These are phyloP conservation scores for Saccharomycopsis fodiens DNA, from an alignment of 805 yeast species.

Conservation along the genomic window DNA sequence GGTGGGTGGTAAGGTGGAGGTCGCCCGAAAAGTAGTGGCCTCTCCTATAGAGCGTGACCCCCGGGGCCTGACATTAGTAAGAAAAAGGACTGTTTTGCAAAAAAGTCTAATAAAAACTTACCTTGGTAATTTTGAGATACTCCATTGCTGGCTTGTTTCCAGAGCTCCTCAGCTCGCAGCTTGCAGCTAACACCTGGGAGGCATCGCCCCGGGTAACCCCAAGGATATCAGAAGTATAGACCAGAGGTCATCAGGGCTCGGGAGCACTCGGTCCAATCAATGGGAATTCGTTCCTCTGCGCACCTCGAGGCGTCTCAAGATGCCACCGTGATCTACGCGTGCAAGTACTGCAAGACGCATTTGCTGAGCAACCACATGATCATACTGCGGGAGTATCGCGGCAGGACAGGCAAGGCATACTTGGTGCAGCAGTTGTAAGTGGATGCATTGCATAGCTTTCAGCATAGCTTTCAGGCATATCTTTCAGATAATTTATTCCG, in stretches of 20 bases:
- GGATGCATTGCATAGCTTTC: not conserved
- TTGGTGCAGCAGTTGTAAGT: slow-evolving; percentile 40
- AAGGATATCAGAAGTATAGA: not conserved
- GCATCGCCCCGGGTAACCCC: not conserved
- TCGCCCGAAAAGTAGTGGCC: slow-evolving; percentile 52
- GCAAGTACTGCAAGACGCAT: slow-evolving; percentile 35
- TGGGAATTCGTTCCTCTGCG: slow-evolving; percentile 5
- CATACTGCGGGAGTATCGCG: slow-evolving; percentile 41
- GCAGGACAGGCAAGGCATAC: slow-evolving; percentile 51
- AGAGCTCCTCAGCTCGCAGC: too few relatives aligned
- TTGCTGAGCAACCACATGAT: slow-evolving; percentile 31
- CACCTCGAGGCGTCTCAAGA: slow-evolving; percentile 20
- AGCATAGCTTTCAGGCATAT: not conserved
- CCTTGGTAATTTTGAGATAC: slow-evolving; percentile 45
- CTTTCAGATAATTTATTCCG: too few relatives aligned
- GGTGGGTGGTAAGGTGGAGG: slow-evolving; percentile 67
- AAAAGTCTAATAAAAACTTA: slow-evolving; percentile 24
- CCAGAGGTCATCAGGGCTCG: not conserved
- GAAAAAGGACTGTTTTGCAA: not conserved
- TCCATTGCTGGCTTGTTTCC: slow-evolving; percentile 42
- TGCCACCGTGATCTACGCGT: slow-evolving; percentile 28
- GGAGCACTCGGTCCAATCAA: not conserved
- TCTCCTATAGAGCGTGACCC: slow-evolving; percentile 49
- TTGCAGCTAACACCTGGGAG: too few relatives aligned
- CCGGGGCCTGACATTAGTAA: slow-evolving; percentile 30